These are phyloP conservation scores for Yamadazyma friedrichii DNA, from an alignment of 1,139 yeast genomes.

Conservation along the genomic window DNA sequence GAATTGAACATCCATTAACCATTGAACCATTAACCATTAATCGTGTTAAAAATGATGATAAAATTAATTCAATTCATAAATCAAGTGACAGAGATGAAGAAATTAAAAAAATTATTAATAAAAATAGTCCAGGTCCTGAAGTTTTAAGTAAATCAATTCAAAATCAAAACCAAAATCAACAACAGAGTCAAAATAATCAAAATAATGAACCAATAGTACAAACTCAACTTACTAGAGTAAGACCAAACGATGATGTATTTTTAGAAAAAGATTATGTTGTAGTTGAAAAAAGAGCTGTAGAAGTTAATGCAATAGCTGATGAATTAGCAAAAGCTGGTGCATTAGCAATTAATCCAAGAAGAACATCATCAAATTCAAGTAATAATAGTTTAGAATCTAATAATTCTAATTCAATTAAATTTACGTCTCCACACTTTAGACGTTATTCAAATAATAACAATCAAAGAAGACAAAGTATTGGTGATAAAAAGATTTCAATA, in stretches of 20 bases:
- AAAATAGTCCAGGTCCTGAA: conserved; percentile 46
- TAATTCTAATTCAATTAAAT: conserved; percentile 13
- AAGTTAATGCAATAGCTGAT: conserved; percentile 93
- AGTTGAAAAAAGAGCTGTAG: conserved; percentile 90
- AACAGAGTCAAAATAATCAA: background rate
- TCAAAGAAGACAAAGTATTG: conserved; percentile 48
- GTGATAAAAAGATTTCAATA: conserved; percentile 62
- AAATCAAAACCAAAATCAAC: conserved; percentile 9
- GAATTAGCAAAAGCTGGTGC: conserved; percentile 72
- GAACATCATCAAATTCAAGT: conserved; percentile 15
- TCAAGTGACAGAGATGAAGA: conserved; percentile 35
- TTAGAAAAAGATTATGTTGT: conserved; percentile 88
- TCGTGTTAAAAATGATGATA: background rate
- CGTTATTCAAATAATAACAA: conserved; percentile 30
- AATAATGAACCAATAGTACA: conserved; percentile 1
- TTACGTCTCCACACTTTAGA: conserved; percentile 18
- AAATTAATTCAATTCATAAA: conserved; percentile 6
- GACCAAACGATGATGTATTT: conserved; percentile 41
- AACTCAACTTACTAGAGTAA: conserved; percentile 13
- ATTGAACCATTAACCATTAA: conserved; percentile 13
- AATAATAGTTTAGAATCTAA: conserved; percentile 14
- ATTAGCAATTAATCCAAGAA: conserved; percentile 36
- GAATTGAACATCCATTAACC: background rate
- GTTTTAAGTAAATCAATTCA: conserved; percentile 24
- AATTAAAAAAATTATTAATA: conserved; percentile 42